phyloP scores from a whole-genome alignment of 2,329 filamentous ascomycete genomes.

The Ceratocystis huliohia region DNA sequence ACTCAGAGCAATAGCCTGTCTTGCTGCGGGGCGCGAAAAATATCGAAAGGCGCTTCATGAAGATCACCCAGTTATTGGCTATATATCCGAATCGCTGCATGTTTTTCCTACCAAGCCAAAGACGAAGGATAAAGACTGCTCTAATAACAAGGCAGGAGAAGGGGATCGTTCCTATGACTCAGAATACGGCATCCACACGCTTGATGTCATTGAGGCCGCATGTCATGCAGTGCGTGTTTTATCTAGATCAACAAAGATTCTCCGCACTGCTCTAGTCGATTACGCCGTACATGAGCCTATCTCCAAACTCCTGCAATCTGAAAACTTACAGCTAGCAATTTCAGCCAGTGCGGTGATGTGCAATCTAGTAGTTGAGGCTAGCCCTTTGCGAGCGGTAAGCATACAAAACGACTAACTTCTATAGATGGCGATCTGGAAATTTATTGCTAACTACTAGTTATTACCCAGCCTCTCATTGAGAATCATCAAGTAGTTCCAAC shows the following conservation, averaged over 20 bases:
- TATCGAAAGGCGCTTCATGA: conserved; percentile 74
- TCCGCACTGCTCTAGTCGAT: conserved; percentile 80
- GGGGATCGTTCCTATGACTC: conserved; percentile 23
- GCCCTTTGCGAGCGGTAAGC: conserved; percentile 76
- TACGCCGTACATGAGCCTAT: conserved; percentile 67
- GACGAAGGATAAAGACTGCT: conserved; percentile 35
- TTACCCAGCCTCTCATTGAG: conserved; percentile 53
- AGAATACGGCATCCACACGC: conserved; percentile 60
- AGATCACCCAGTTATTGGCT: conserved; percentile 58
- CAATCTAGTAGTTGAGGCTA: conserved; percentile 79
- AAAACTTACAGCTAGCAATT: conserved; percentile 66
- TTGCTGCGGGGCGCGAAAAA: conserved; percentile 69
- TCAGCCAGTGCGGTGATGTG: conserved; percentile 73
- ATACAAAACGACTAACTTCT: not conserved
- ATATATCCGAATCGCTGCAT: conserved; percentile 67
- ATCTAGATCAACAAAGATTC: conserved; percentile 68
- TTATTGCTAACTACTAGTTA: not conserved
- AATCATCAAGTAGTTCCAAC: conserved; percentile 56
- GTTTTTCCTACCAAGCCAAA: conserved; percentile 42
- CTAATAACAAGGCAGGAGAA: conserved; percentile 25
- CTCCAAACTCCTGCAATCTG: conserved; percentile 60
- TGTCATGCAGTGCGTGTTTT: conserved; percentile 72
- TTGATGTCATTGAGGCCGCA: conserved; percentile 67
- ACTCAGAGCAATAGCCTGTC: conserved; percentile 66
- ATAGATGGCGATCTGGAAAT: not conserved